Base-by-base conservation (phyloP, 1,284 basidiomycete genomes). In the Ganoderma leucocontextum region DNA sequence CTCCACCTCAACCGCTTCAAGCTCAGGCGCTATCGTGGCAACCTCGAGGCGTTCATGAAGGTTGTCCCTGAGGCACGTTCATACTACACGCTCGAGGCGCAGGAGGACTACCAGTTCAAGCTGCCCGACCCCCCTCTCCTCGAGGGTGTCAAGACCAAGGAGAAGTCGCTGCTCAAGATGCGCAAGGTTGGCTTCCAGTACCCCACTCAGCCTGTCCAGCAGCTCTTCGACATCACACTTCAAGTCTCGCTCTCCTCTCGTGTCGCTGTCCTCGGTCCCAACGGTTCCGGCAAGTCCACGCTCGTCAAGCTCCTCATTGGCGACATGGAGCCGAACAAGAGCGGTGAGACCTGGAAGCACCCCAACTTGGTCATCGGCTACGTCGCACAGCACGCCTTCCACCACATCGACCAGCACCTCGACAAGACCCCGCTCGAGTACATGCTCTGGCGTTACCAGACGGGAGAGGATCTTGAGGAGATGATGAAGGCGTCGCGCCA, bases 1-100 rank as follows among this genome's bases (percentile, higher is more conserved):
- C 94, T 99, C 80, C 96, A 99, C 87, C 87, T 99, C 76, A 98
- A 99, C 90, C 95, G 96, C 84, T 99, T 99, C 93, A 98, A 99
- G 89, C 87, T 99, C 80, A 95, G 93, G 85, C 92, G 96, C 78
- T 98, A 99, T 87, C 93, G 92, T 75, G 98, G 98, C 79, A 99
- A 99, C 88, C 93, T 99, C 74, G 95, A 98, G 88, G 87, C 89
- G 70, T 99, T 99, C 84, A 95, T 98, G 81, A 91, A 94, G 84
- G 88, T 87, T 74, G 97, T 98, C 70, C 96, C 96, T 67, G 97
- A 99, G 87, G 98, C 98, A 80, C 98, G 96, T 87, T 95, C 96
- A 60, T 97, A 98, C 91, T 96, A 97, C 89, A 93, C 95, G 78
- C 92, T 99, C 79, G 91, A 96, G 85, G 93, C 96, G 72, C 87